Evolutionary conservation across 331 rosid species (phyloP).

Genomic region (Quercus phellos): DNA sequence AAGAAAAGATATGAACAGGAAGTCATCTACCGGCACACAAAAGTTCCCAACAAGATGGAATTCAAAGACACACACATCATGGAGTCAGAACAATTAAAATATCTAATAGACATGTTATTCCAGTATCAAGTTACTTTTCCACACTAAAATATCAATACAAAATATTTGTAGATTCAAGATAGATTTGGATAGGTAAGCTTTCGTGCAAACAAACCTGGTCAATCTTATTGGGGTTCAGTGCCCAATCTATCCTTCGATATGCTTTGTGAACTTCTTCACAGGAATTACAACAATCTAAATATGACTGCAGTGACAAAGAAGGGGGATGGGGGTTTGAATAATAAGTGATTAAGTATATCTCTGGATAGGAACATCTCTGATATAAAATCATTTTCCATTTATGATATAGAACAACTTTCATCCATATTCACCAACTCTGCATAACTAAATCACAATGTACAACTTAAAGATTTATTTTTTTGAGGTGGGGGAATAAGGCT

Average conservation of each 20-base stretch:
- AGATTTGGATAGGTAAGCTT: slow-evolving; percentile 12
- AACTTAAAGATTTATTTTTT: background rate
- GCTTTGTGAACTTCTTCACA: slow-evolving; percentile 77
- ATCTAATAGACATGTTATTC: background rate
- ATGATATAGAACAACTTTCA: background rate
- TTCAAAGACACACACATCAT: background rate
- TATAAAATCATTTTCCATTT: background rate
- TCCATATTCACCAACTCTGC: background rate
- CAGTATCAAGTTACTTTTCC: slow-evolving; percentile 1
- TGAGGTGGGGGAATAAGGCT: background rate
- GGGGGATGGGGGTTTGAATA: background rate
- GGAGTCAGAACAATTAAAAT: background rate
- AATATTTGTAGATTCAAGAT: background rate
- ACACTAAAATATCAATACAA: background rate
- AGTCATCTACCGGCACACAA: background rate
- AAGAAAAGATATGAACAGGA: background rate
- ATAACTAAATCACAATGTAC: background rate
- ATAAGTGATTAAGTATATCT: background rate
- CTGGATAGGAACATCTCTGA: background rate
- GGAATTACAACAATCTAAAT: slow-evolving; percentile 29
- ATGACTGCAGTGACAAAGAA: slow-evolving; percentile 39
- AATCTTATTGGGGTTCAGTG: slow-evolving; percentile 68
- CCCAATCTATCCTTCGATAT: slow-evolving; percentile 91
- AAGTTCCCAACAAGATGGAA: background rate
- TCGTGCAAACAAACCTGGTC: slow-evolving; percentile 64